Evolutionary conservation across 495 filamentous ascomycete genomes (phyloP).

Genomic region (Tuber melanosporum): DNA sequence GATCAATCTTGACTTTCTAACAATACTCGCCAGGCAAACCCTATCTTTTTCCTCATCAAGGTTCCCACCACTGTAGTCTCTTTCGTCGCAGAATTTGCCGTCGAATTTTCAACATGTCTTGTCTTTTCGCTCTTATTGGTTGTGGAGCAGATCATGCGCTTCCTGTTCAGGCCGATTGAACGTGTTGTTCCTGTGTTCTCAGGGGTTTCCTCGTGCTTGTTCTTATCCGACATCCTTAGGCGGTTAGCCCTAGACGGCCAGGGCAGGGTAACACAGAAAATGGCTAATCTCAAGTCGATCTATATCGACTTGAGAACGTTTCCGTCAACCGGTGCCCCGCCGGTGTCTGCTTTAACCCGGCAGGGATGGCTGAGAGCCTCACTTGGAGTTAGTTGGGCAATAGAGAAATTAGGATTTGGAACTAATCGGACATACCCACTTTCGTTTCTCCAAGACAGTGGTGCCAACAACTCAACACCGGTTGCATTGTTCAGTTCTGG

Average conservation of each 20-base stretch:
- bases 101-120: slow-evolving; percentile 56
- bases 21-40: slow-evolving; percentile 58
- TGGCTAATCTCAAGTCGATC: slow-evolving; percentile 34
- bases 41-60: slow-evolving; percentile 59
- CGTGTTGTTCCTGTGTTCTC: slow-evolving; percentile 46
- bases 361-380: slow-evolving; percentile 35
- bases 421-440: slow-evolving; percentile 26
- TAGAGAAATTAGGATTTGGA: slow-evolving; percentile 34
- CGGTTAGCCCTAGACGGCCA: slow-evolving; percentile 42
- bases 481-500: slow-evolving; percentile 33
- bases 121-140: slow-evolving; percentile 55
- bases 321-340: slow-evolving; percentile 36
- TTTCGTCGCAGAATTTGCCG: slow-evolving; percentile 61
- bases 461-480: slow-evolving; percentile 30
- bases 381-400: slow-evolving; percentile 23
- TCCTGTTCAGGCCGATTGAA: slow-evolving; percentile 47
- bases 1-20: slow-evolving; percentile 10
- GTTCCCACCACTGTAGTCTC: slow-evolving; percentile 65
- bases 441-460: slow-evolving; percentile 17
- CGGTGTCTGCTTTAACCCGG: slow-evolving; percentile 32
- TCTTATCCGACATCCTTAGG: slow-evolving; percentile 44
- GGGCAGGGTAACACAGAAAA: slow-evolving; percentile 46
- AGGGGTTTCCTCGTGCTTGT: slow-evolving; percentile 44
- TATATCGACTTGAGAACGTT: slow-evolving; percentile 29
- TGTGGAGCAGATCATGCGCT: slow-evolving; percentile 46